Evolutionary conservation across 208 protist species (phyloP).

Genomic region (Trypanosoma rangeli): DNA sequence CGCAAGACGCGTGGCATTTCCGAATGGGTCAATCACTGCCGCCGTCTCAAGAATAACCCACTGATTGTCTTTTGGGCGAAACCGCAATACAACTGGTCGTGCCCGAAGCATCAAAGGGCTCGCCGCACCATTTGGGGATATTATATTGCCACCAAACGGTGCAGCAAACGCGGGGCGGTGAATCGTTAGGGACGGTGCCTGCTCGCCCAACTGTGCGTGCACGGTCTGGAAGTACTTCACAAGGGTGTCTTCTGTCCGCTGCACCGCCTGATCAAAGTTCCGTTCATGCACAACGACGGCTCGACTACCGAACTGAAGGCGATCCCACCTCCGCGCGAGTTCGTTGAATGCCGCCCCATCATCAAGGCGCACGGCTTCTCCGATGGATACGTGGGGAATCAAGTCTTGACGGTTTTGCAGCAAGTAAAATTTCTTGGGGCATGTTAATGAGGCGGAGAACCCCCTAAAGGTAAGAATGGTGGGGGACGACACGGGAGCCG

Average conservation of each 20-base stretch:
- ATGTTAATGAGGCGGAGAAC: constrained; percentile 73
- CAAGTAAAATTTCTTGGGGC: constrained; percentile 87
- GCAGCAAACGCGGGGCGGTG: constrained; percentile 81
- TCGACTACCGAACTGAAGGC: constrained; percentile 85
- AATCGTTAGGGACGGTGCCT: constrained; percentile 83
- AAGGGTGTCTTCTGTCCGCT: constrained; percentile 71
- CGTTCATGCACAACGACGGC: constrained; percentile 65
- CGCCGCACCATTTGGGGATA: background rate
- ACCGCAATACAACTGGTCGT: constrained; percentile 72
- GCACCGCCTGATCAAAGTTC: constrained; percentile 66
- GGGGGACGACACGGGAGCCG: background rate
- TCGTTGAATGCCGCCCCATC: constrained; percentile 89
- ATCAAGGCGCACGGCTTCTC: constrained; percentile 74
- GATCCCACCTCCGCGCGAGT: constrained; percentile 83
- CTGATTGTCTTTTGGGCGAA: constrained; percentile 86
- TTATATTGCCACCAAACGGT: constrained; percentile 28
- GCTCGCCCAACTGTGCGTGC: constrained; percentile 69
- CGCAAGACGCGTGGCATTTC: constrained; percentile 48
- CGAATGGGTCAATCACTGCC: constrained; percentile 69
- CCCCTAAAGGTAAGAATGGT: constrained; percentile 53
- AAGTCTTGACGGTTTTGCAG: constrained; percentile 64
- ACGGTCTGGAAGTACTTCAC: constrained; percentile 78
- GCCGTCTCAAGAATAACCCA: constrained; percentile 86
- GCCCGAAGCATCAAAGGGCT: constrained; percentile 49
- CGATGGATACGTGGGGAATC: constrained; percentile 61